Evolutionary conservation across 257 asterid genomes (phyloP).

Genomic region (Oldenlandia corymbosa): DNA sequence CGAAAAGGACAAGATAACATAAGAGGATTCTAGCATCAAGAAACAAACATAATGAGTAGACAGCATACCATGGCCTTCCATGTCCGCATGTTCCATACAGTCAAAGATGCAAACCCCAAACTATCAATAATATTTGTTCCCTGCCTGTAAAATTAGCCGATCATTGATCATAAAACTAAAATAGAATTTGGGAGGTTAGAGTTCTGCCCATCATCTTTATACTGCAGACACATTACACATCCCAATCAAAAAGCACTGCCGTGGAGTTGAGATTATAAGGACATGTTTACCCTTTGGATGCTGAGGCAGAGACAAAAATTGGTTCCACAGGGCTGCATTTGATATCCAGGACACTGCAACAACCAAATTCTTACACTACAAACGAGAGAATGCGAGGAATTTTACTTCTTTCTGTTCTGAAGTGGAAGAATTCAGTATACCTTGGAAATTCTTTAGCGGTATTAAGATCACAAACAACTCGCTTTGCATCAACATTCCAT

Average conservation of each 20-base stretch:
- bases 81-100: constrained; percentile 98
- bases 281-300: constrained; percentile 84
- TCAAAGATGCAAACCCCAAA: constrained; percentile 84
- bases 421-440: constrained; percentile 27
- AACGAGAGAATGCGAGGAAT: background rate
- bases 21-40: constrained; percentile 16
- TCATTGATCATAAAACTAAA: constrained; percentile 8
- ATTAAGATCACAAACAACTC: constrained; percentile 90
- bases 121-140: constrained; percentile 46
- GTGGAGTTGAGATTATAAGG: background rate
- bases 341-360: constrained; percentile 82
- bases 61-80: constrained; percentile 91
- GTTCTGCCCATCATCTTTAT: background rate
- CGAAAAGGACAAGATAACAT: constrained; percentile 16
- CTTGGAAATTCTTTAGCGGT: constrained; percentile 74
- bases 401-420: constrained; percentile 14
- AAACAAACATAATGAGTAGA: constrained; percentile 21
- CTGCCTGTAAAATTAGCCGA: constrained; percentile 45
- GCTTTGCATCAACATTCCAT: constrained; percentile 95
- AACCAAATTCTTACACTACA: constrained; percentile 20
- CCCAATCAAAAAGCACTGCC: background rate
- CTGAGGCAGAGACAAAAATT: constrained; percentile 93
- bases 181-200: background rate
- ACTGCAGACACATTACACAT: background rate
- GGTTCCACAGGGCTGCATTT: constrained; percentile 99